A percentile compares a stretch with the other conserved stretches of the same genome.
phyloP scores from a whole-genome alignment of 202 grass and related monocot species.

The Zoysia matrella region DNA sequence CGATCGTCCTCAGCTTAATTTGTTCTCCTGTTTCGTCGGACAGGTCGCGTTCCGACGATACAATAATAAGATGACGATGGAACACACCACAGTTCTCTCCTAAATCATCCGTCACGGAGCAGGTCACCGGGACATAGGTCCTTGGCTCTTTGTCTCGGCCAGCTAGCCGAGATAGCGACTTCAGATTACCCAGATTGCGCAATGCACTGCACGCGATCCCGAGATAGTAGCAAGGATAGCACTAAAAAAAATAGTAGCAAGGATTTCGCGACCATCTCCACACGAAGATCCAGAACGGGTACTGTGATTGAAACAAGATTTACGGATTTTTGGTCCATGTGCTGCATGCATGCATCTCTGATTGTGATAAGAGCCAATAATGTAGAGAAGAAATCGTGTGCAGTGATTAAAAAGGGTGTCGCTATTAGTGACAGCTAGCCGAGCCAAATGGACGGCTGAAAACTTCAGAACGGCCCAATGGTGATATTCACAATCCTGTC shows the following conservation, averaged over 20 bases:
- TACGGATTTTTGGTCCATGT: background rate
- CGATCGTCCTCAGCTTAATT: background rate
- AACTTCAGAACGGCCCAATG: background rate
- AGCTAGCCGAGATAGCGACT: conserved; percentile 43
- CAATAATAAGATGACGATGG: background rate
- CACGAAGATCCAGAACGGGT: background rate
- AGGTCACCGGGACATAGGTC: conserved; percentile 35
- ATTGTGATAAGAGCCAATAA: conserved; percentile 12
- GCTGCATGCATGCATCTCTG: background rate
- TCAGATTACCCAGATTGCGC: conserved; percentile 21
- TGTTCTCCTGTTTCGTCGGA: conserved; percentile 35
- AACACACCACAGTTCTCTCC: conserved; percentile 1
- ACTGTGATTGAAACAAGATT: background rate
- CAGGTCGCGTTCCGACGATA: conserved; percentile 33
- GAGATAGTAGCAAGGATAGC: background rate
- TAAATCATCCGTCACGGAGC: conserved; percentile 29
- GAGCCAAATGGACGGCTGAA: conserved; percentile 12
- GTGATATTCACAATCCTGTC: background rate
- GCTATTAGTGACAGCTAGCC: conserved; percentile 18
- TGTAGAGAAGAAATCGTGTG: background rate
- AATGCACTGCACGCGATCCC: conserved; percentile 16
- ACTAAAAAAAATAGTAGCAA: background rate
- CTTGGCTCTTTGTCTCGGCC: background rate
- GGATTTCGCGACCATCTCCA: conserved; percentile 2
- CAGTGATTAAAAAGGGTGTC: background rate